phyloP scores from a whole-genome alignment of 2,329 filamentous ascomycete genomes.

The Neonectria sp. region DNA sequence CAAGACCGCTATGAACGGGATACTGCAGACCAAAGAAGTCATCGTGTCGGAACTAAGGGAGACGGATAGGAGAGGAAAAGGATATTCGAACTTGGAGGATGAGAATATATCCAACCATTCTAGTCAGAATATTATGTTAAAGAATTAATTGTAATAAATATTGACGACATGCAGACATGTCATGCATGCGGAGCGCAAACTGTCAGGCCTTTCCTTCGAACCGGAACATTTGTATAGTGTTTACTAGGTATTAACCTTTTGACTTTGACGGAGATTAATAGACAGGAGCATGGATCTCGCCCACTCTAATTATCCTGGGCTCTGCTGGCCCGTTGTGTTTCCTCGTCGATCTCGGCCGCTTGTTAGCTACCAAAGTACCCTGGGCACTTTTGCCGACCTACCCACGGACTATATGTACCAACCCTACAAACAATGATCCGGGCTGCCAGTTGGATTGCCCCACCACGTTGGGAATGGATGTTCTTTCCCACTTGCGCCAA shows the following conservation, averaged over 20 bases:
- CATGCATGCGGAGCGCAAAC: no score
- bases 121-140: conserved; percentile 11
- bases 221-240: not conserved
- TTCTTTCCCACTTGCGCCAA: conserved; percentile 41
- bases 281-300: not conserved
- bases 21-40: conserved; percentile 25
- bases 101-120: conserved; percentile 19
- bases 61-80: conserved; percentile 15
- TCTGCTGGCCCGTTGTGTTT: not conserved
- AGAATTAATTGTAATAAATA: not conserved
- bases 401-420: not conserved
- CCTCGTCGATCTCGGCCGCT: no score
- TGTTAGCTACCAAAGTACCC: no score
- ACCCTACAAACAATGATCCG: conserved; percentile 2
- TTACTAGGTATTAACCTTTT: not conserved
- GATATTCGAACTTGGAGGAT: conserved; percentile 23
- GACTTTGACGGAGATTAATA: not conserved
- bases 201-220: no score
- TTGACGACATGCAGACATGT: not conserved
- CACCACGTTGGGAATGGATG: conserved; percentile 36
- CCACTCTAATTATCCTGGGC: not conserved
- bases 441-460: not conserved
- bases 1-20: conserved; percentile 19
- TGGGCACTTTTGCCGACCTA: no score
- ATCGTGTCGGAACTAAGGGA: conserved; percentile 20